Percentiles rank a stretch among this genome's conserved stretches.
Evolutionary conservation across 441 rosid species (phyloP).

Genomic region (Arabidopsis hybrid): DNA sequence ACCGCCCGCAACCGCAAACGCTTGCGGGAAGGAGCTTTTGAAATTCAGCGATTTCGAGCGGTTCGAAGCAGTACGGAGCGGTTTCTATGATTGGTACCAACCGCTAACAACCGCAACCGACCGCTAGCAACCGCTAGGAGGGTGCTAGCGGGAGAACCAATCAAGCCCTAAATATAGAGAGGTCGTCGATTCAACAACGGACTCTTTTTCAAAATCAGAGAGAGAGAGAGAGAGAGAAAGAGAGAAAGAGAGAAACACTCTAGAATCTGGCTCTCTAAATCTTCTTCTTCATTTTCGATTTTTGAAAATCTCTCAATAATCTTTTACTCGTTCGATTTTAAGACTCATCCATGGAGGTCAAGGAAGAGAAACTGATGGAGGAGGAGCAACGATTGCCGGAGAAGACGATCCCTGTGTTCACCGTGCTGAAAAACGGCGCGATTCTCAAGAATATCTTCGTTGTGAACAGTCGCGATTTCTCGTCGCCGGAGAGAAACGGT

Average conservation of each 20-base stretch:
- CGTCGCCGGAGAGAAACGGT: slow-evolving; percentile 30
- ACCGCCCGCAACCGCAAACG: too few species aligned
- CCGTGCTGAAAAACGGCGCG: slow-evolving; percentile 76
- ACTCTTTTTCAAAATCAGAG: slow-evolving; percentile 42
- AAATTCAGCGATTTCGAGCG: too few species aligned
- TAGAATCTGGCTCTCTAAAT: neutral
- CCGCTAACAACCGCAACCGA: too few species aligned
- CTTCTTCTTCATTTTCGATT: neutral
- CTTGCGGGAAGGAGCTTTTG: too few species aligned
- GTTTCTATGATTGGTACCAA: too few species aligned
- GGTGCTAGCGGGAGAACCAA: too few species aligned
- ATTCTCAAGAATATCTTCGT: slow-evolving; percentile 88
- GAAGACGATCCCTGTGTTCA: slow-evolving; percentile 75
- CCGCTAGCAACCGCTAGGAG: too few species aligned
- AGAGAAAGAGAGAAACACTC: neutral
- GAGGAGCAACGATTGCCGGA: slow-evolving; percentile 36
- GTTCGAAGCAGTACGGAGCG: too few species aligned
- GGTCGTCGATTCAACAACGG: slow-evolving; percentile 46
- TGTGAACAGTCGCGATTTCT: slow-evolving; percentile 50
- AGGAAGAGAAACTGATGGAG: slow-evolving; percentile 23
- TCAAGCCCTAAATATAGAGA: too few species aligned
- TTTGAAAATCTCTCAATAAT: slow-evolving; percentile 18
- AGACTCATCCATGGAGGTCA: slow-evolving; percentile 46
- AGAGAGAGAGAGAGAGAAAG: slow-evolving; percentile 7
- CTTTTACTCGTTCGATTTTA: slow-evolving; percentile 13